Base-by-base conservation (phyloP, 2,329 filamentous ascomycete genomes). In the Pochonia chlamydosporia region DNA sequence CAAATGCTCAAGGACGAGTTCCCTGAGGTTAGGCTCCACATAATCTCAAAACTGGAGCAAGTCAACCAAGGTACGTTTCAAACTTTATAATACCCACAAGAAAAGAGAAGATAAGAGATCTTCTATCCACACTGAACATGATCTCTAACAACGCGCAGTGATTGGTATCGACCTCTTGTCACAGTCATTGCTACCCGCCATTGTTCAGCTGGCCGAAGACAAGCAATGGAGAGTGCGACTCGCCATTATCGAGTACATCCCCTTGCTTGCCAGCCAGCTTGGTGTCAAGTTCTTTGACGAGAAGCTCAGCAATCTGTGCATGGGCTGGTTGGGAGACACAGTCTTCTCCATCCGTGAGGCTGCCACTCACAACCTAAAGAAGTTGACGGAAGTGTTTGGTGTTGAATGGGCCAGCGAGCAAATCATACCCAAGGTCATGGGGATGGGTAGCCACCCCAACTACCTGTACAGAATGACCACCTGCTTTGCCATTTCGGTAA, bases 1-100 rank as follows among this genome's bases (percentile, higher is more conserved):
- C 89, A 95, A 67, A 99, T 99, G 93, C 84, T 99, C 60, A 99
- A 97, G 78, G 93, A 99, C 61, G 93, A 99, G 64, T 97, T 96
- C 68, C 93, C 93, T 20, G 93, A 99, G 65, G 93, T 99, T 44
- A 87, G 93, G 53, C 82, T 99, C 50, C 95, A 99, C 72, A 99
- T 99, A 67, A 99, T 99, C 63, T 97, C 93, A n/a, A 99, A 99
- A 72, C 83, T 99, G 47, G 95, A 99, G 73, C 81, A 95, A 53
- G 93, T 99, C 54, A 99, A 99, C 72, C 89, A 96, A 71, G 88
- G 88, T 90, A 74, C 53, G 72, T 63, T 37, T 11, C 21, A 9
- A 23, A 20, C 33, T n/a, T n/a, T n/a, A n/a, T n/a, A n/a, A n/a
- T n/a, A n/a, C n/a, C n/a, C n/a, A n/a, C n/a, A n/a, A n/a, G n/a